phyloP scores from a whole-genome alignment of 2,329 filamentous ascomycete genomes.

The Aspergillus neoniger region DNA sequence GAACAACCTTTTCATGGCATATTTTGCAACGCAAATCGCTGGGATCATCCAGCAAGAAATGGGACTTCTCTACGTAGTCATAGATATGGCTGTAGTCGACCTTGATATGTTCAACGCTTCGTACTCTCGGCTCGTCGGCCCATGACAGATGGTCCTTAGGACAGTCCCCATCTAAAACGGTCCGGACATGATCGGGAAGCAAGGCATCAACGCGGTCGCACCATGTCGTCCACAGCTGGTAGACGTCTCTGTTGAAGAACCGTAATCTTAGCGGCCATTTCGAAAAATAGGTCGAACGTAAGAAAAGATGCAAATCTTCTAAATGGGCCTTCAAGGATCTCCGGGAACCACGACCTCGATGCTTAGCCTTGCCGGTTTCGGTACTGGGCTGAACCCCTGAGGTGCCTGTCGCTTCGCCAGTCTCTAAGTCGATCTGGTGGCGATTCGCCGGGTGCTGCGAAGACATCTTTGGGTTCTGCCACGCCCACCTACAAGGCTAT shows the following conservation, averaged over 20 bases:
- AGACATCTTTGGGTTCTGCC: conserved; percentile 81
- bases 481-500: conserved; percentile 70
- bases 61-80: conserved; percentile 55
- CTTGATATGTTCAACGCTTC: conserved; percentile 51
- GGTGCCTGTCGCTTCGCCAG: conserved; percentile 44
- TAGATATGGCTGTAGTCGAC: conserved; percentile 56
- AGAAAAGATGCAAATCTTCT: conserved; percentile 77
- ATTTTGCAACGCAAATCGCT: conserved; percentile 49
- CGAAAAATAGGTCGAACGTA: conserved; percentile 76
- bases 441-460: conserved; percentile 45
- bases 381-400: conserved; percentile 34
- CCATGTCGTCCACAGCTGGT: conserved; percentile 67
- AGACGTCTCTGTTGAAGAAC: conserved; percentile 73
- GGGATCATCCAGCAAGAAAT: conserved; percentile 42
- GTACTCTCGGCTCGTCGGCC: conserved; percentile 27
- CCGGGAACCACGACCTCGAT: conserved; percentile 49
- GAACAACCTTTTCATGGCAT: conserved; percentile 47
- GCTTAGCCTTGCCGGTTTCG: conserved; percentile 44
- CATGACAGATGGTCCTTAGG: conserved; percentile 8
- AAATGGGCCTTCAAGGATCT: conserved; percentile 68
- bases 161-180: conserved; percentile 55
- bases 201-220: conserved; percentile 52
- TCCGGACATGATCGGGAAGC: conserved; percentile 52
- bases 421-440: conserved; percentile 62
- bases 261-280: conserved; percentile 80